Evolutionary conservation across 768 basidiomycete species (phyloP), one percentile per base, ranked within the genome.

Genomic region (Lentinula boryana): DNA sequence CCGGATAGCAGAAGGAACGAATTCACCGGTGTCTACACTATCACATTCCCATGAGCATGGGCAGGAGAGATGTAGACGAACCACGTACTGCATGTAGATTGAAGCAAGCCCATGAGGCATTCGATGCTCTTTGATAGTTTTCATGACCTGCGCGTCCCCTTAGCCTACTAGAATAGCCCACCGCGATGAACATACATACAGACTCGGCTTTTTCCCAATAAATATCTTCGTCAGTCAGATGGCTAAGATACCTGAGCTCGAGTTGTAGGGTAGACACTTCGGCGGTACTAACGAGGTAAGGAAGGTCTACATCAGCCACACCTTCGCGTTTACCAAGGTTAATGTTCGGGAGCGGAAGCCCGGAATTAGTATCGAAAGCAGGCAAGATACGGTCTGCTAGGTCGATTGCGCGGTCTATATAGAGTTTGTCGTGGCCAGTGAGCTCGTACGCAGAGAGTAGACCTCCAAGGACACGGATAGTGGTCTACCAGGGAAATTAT

Each of bases 181-280:
- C 35, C 23, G 31, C 18, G 10, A 27, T 9, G n/a, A 53, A n/a
- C 15, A 51, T 16, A 61, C 72, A 27, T 52, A 89, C 93, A 67
- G 80, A 80, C 70, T 95, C 93, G 0, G 76, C 92, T 63, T 84
- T 87, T 59, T 82, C 76, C 94, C 94, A 95, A 70, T 93, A 98
- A 6, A 75, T 72, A 2, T 86, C 82, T 52, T 95, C 84, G 10
- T 83, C 90, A 0, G 91, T 93, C 48, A 97, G 70, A 62, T 85
- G 71, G 54, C 85, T 85, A n/a, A 98, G 78, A 70, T 97, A 96
- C 65, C 88, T 84, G 68, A 98, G 86, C 72, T 97, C 95, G 18
- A 98, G 82, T 71, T 97, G 93, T 23, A 96, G 75, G 0, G 92
- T 95, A 7, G 87, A 83, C n/a, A 86, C 87, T 69, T 98, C 95